Evolutionary conservation across 768 basidiomycete genomes (phyloP), one percentile per base, ranked within the genome.

Genomic region (Galerina marginata): DNA sequence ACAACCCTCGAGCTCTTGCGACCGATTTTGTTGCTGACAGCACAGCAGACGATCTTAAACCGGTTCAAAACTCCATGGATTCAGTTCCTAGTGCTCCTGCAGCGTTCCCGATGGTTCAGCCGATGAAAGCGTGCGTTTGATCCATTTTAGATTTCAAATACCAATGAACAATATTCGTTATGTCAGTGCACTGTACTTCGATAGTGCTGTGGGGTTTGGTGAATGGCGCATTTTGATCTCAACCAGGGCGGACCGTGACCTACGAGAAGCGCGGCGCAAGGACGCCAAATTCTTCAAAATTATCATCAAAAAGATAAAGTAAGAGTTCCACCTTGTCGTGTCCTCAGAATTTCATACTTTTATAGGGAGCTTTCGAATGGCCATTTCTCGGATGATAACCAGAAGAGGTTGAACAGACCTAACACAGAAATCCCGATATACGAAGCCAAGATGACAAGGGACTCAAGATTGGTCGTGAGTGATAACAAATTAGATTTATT

Each of bases 221-320:
- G 79, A 82, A 23, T 91, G 89, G 90, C 74, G 74, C 0, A 82
- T 91, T 50, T 70, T 87, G 15, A 81, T 89, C 5, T 81, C 83
- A 6, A 79, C 76, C 0, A 73, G 79, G 16, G 87, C 85, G 0
- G 78, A 82, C 52, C 71, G 71, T 14, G 78, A 84, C 59, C 68
- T 90, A 3, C 79, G 84, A 5, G 79, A 83, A 40, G 65, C 79
- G 12, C 79, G 78, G 0, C 76, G 77, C 50, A 77, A 76, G 25
- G 81, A 87, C 60, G 64, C 48, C 15, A 81, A 81, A 42, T 72
- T 72, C 39, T 88, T 87, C 63, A 66, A 65, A 12, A 85, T 87
- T 45, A 79, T 86, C 26, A 65, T 88, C 40, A 90, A 88, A 73
- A 91, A 91, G 69, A 88, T 91, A 67, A 84, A 79, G 90, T 88